These are phyloP conservation scores for Chalara sp. DNA, from an alignment of 2,329 filamentous ascomycete species.

Conservation along the genomic window DNA sequence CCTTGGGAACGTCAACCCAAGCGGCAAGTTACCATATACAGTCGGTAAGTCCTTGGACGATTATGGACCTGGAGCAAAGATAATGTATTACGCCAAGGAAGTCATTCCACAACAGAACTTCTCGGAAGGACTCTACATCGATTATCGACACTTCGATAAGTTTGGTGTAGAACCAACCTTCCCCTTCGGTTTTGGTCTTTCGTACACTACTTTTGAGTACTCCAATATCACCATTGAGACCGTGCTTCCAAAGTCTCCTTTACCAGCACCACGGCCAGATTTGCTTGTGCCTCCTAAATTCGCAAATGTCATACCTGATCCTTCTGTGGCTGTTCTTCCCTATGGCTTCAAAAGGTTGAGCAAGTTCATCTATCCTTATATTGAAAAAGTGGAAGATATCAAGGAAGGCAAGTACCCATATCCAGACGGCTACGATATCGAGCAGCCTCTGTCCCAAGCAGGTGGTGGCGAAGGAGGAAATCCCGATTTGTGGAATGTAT, in stretches of 20 bases:
- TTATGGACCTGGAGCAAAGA: constrained; percentile 65
- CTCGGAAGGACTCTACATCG: constrained; percentile 75
- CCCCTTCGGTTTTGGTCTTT: constrained; percentile 80
- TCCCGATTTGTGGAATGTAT: constrained; percentile 45
- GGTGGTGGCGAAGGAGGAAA: constrained; percentile 57
- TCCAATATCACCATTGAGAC: constrained; percentile 37
- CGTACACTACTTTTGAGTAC: constrained; percentile 57
- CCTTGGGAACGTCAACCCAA: constrained; percentile 67
- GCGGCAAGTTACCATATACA: constrained; percentile 76
- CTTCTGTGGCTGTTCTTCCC: constrained; percentile 48
- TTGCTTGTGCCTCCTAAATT: constrained; percentile 40
- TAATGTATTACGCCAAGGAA: constrained; percentile 63
- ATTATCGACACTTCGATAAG: constrained; percentile 87
- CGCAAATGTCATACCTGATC: constrained; percentile 40
- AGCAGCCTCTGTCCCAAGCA: constrained; percentile 44
- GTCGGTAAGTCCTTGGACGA: constrained; percentile 69
- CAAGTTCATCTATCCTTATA: constrained; percentile 63
- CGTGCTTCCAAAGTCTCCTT: constrained; percentile 29
- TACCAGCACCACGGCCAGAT: constrained; percentile 30
- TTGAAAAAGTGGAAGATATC: constrained; percentile 25
- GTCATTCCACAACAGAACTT: constrained; percentile 77
- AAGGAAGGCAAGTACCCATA: constrained; percentile 34
- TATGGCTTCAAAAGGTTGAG: constrained; percentile 45
- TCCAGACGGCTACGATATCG: constrained; percentile 39
- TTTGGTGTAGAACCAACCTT: constrained; percentile 67